Evolutionary conservation across 495 filamentous ascomycete genomes (phyloP).

Genomic region (Cercophora scortea): DNA sequence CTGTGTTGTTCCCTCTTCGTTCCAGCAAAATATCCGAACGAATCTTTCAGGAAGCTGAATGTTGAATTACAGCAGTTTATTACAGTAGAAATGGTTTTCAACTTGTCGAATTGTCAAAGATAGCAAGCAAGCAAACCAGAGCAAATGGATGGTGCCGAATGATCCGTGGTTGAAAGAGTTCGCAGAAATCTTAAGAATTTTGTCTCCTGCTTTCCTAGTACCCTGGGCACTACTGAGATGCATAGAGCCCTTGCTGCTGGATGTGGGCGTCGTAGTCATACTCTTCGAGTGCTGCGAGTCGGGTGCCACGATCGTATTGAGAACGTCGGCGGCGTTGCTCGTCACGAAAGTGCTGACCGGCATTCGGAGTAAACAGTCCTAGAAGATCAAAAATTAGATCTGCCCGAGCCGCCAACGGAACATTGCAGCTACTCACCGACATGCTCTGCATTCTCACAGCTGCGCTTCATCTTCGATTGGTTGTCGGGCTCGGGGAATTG

Average conservation of each 20-base stretch:
- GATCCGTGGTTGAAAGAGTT: neutral
- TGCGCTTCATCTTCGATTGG: slow-evolving; percentile 74
- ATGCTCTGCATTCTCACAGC: slow-evolving; percentile 77
- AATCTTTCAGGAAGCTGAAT: slow-evolving; percentile 7
- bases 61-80: slow-evolving; percentile 14
- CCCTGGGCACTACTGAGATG: neutral
- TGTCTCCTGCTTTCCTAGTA: neutral
- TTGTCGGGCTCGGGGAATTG: slow-evolving; percentile 73
- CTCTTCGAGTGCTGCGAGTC: slow-evolving; percentile 53
- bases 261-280: slow-evolving; percentile 37
- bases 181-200: neutral
- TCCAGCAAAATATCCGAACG: slow-evolving; percentile 8
- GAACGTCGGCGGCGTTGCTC: slow-evolving; percentile 71
- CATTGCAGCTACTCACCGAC: slow-evolving; percentile 52
- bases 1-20: neutral
- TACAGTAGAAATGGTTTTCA: slow-evolving; percentile 16
- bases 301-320: slow-evolving; percentile 67
- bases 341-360: slow-evolving; percentile 64
- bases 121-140: slow-evolving; percentile 11
- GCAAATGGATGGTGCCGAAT: slow-evolving; percentile 1
- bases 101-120: slow-evolving; percentile 15
- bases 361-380: slow-evolving; percentile 67
- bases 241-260: slow-evolving; percentile 24
- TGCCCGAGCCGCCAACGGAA: neutral
- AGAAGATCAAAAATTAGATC: slow-evolving; percentile 4